Conservation (phyloP, 768 basidiomycete genomes). For the Tricholoma matsutake region DNA sequence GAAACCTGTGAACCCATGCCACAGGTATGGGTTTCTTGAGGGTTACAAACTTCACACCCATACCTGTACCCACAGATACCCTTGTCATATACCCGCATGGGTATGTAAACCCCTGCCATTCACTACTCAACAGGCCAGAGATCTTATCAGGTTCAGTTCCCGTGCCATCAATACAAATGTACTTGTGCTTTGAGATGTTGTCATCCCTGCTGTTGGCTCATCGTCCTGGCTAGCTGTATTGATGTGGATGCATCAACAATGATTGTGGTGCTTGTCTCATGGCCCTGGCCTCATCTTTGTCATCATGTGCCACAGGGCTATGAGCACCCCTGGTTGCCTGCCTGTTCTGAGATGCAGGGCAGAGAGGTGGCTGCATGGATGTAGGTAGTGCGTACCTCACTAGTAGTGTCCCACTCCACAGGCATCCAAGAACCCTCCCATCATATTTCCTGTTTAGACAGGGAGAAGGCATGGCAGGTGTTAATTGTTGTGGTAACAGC, state of each 20-base stretch:
- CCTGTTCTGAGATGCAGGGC: too few relatives aligned
- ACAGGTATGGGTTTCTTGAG: too few relatives aligned
- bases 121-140: not conserved
- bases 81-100: too few relatives aligned
- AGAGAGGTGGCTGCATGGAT: not conserved
- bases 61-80: too few relatives aligned
- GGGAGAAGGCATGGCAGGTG: not conserved
- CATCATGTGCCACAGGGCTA: not conserved
- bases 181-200: not conserved
- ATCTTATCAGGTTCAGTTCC: not conserved
- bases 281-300: not conserved
- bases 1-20: too few relatives aligned
- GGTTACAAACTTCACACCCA: too few relatives aligned
- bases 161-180: not conserved
- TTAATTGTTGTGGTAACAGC: not conserved
- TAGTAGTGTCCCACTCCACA: not conserved
- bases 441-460: not conserved
- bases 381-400: too few relatives aligned
- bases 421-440: not conserved
- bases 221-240: not conserved
- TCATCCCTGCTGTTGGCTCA: not conserved
- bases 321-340: too few relatives aligned
- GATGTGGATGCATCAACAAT: too few relatives aligned
- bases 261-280: not conserved
- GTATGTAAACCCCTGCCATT: too few relatives aligned